Conservation (phyloP, 73 alveolate genomes). For the Loxodes magnus region DNA sequence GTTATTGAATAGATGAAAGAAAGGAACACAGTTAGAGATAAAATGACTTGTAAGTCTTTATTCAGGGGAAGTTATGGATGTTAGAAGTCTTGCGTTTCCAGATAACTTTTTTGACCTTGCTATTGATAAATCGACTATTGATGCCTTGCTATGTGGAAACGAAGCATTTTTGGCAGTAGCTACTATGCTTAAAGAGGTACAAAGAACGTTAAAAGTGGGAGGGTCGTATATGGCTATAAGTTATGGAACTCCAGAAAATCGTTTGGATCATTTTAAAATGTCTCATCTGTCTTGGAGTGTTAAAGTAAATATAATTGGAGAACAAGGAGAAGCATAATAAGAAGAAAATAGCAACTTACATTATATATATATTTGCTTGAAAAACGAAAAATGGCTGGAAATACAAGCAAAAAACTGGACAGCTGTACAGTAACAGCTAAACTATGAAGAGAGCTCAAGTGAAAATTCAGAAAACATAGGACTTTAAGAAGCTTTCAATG, state of each 20-base stretch:
- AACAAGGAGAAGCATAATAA: not conserved
- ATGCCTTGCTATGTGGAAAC: constrained; percentile 20
- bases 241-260: constrained; percentile 75
- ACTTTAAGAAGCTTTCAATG: too few species aligned
- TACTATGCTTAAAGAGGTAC: constrained; percentile 55
- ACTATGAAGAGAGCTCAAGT: too few species aligned
- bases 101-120: constrained; percentile 53
- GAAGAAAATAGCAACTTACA: constrained; percentile 3
- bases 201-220: constrained; percentile 51
- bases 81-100: constrained; percentile 44
- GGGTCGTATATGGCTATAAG: constrained; percentile 66
- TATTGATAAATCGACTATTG: constrained; percentile 64
- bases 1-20: constrained; percentile 78
- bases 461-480: too few species aligned
- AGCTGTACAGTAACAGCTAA: too few species aligned
- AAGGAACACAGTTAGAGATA: constrained; percentile 53
- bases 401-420: too few species aligned
- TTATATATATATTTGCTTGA: constrained; percentile 4
- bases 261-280: constrained; percentile 57
- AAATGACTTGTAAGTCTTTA: too few species aligned
- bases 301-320: not conserved
- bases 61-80: constrained; percentile 76
- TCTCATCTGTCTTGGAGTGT: constrained; percentile 52
- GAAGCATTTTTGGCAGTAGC: constrained; percentile 39
- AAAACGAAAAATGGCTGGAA: too few species aligned